phyloP scores from a whole-genome alignment of 495 filamentous ascomycete species.

The Aspergillus avenaceus region DNA sequence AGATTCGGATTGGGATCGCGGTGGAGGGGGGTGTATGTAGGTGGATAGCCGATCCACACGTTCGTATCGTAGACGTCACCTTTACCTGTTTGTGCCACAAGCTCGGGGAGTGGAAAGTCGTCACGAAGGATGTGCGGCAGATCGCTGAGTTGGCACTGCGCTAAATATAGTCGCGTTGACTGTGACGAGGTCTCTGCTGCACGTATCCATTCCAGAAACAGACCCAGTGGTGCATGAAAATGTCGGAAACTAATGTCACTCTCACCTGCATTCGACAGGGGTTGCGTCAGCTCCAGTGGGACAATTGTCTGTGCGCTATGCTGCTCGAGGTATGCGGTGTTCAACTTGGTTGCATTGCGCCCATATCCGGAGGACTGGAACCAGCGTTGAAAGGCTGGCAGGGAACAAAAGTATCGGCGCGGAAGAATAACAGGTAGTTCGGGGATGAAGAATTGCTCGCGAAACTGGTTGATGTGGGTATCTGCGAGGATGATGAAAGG shows the following conservation, averaged over 20 bases:
- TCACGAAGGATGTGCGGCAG: constrained; percentile 56
- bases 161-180: constrained; percentile 64
- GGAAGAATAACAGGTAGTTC: constrained; percentile 47
- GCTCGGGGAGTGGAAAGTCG: constrained; percentile 64
- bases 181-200: constrained; percentile 28
- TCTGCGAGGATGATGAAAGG: constrained; percentile 28
- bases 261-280: neutral
- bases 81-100: constrained; percentile 56
- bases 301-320: constrained; percentile 48
- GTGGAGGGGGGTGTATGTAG: constrained; percentile 86
- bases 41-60: constrained; percentile 82
- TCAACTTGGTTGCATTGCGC: constrained; percentile 26
- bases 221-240: constrained; percentile 51
- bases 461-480: constrained; percentile 42
- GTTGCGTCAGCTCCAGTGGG: constrained; percentile 53
- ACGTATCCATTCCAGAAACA: constrained; percentile 55
- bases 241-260: constrained; percentile 41
- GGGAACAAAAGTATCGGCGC: constrained; percentile 30
- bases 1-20: constrained; percentile 92
- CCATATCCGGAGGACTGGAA: constrained; percentile 28
- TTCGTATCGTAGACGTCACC: constrained; percentile 82
- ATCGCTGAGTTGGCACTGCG: constrained; percentile 67
- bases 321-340: constrained; percentile 43
- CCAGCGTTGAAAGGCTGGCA: constrained; percentile 55
- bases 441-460: constrained; percentile 39